Percentiles rank a stretch among this genome's conserved stretches.
Evolutionary conservation across 1,139 yeast genomes (phyloP).

Genomic region (Waltiozyma solani): DNA sequence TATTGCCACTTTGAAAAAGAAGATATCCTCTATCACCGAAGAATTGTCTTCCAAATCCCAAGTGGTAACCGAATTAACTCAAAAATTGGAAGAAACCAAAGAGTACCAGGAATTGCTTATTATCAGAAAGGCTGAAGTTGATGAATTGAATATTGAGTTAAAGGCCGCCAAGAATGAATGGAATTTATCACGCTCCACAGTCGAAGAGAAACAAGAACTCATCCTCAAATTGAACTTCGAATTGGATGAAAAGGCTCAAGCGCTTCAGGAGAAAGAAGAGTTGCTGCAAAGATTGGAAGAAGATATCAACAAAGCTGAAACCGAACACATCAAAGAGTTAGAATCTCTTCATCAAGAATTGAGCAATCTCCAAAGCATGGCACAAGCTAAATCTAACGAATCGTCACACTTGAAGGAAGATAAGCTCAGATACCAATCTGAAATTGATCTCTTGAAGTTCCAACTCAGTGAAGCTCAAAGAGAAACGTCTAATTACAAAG

Average conservation of each 20-base stretch:
- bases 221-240: constrained; percentile 6
- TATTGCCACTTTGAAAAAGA: constrained; percentile 4
- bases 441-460: constrained; percentile 14
- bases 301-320: constrained; percentile 21
- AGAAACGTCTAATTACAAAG: not conserved
- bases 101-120: constrained; percentile 14
- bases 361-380: constrained; percentile 21
- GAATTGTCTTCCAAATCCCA: not conserved
- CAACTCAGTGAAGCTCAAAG: constrained; percentile 8
- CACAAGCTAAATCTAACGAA: constrained; percentile 20
- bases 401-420: constrained; percentile 18
- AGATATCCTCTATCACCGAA: not conserved
- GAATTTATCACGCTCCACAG: constrained; percentile 2
- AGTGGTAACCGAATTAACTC: not conserved
- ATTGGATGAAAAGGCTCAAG: constrained; percentile 11
- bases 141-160: constrained; percentile 16
- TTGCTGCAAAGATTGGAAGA: constrained; percentile 18
- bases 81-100: constrained; percentile 7
- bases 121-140: constrained; percentile 17
- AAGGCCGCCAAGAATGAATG: constrained; percentile 10
- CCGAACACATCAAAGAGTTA: constrained; percentile 25
- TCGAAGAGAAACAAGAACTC: constrained; percentile 8
- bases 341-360: constrained; percentile 26
- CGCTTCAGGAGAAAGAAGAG: constrained; percentile 18
- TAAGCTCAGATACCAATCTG: constrained; percentile 14